Percentiles rank a stretch among this genome's conserved stretches.
phyloP scores from a whole-genome alignment of 2,329 filamentous ascomycete genomes.

The Emericellopsis cladophorae region DNA sequence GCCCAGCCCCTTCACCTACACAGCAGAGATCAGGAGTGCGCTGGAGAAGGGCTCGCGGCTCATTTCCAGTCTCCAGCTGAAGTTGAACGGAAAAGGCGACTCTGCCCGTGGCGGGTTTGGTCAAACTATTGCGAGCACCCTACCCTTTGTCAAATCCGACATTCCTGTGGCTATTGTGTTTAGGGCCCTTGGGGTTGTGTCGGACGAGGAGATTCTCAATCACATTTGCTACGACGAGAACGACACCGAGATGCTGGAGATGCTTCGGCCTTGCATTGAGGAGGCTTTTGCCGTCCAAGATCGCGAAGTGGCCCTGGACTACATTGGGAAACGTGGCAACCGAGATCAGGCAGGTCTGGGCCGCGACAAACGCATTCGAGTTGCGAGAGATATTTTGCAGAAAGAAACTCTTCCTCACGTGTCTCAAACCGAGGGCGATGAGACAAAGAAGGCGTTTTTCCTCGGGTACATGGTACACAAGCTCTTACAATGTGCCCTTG shows the following conservation, averaged over 20 bases:
- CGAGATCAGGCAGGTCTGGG: slow-evolving; percentile 47
- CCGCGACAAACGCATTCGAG: slow-evolving; percentile 78
- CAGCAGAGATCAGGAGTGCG: slow-evolving; percentile 91
- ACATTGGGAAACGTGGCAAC: slow-evolving; percentile 85
- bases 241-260: slow-evolving; percentile 94
- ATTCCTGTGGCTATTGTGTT: slow-evolving; percentile 94
- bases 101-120: slow-evolving; percentile 66
- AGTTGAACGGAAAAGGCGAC: slow-evolving; percentile 78
- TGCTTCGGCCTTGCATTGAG: slow-evolving; percentile 93
- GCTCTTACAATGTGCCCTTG: slow-evolving; percentile 83
- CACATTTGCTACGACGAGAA: slow-evolving; percentile 94
- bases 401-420: slow-evolving; percentile 97
- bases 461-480: slow-evolving; percentile 98
- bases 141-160: slow-evolving; percentile 90
- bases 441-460: slow-evolving; percentile 95
- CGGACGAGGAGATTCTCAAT: slow-evolving; percentile 94
- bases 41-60: slow-evolving; percentile 92
- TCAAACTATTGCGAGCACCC: slow-evolving; percentile 76
- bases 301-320: slow-evolving; percentile 85
- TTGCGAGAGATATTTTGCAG: slow-evolving; percentile 87
- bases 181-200: slow-evolving; percentile 87
- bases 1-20: slow-evolving; percentile 84
- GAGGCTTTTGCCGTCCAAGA: slow-evolving; percentile 96
- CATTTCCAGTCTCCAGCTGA: slow-evolving; percentile 85
- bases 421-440: slow-evolving; percentile 85